A percentile compares a stretch with the other conserved stretches of the same genome.
Evolutionary conservation across 2,329 filamentous ascomycete genomes (phyloP).

Genomic region (Diaporthe sp.): DNA sequence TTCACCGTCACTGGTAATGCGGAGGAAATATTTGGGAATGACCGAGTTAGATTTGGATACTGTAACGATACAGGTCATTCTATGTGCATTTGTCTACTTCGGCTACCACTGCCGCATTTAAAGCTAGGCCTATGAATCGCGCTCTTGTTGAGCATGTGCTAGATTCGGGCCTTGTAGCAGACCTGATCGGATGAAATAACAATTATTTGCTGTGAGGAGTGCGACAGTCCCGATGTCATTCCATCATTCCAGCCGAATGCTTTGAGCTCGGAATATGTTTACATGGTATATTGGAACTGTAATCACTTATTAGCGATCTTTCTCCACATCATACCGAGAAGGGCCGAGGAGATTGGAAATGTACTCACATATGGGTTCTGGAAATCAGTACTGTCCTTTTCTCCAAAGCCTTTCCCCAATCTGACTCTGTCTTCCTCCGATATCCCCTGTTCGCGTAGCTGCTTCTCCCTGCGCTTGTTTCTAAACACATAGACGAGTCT

Average conservation of each 20-base stretch:
- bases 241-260: neutral
- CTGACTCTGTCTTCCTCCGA: constrained; percentile 46
- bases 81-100: neutral
- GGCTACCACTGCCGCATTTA: neutral
- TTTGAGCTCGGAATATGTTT: neutral
- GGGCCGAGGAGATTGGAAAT: neutral
- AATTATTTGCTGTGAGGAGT: neutral
- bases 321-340: neutral
- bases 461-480: constrained; percentile 48
- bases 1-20: too few species aligned
- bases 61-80: neutral
- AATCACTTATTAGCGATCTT: neutral
- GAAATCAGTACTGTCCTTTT: constrained; percentile 50
- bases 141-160: too few species aligned
- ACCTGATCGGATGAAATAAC: neutral
- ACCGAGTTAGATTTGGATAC: neutral
- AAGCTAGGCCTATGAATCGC: neutral
- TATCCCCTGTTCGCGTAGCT: constrained; percentile 44
- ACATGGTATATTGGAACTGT: constrained; percentile 29
- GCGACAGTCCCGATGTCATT: neutral
- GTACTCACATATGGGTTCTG: constrained; percentile 48
- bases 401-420: constrained; percentile 47
- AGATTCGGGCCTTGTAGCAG: too few species aligned
- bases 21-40: neutral
- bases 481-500: constrained; percentile 51